Evolutionary conservation across 176 grass and related monocot genomes (phyloP).

Genomic region (Aegilops longissima): DNA sequence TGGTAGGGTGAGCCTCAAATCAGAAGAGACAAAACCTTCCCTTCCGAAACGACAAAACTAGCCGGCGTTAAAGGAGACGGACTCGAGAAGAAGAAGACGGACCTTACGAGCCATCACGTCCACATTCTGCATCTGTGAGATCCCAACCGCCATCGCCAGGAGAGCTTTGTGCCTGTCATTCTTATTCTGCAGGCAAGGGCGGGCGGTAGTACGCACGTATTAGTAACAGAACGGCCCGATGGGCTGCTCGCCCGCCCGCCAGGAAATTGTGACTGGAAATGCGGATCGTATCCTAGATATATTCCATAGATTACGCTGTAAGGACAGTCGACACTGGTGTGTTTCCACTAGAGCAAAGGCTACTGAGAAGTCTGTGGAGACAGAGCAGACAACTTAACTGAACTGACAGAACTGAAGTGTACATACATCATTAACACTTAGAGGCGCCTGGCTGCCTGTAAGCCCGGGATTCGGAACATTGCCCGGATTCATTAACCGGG

Average conservation of each 20-base stretch:
- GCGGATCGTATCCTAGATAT: too few species aligned
- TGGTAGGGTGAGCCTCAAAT: slow-evolving; percentile 2
- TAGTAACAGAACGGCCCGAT: neutral
- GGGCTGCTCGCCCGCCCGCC: too few species aligned
- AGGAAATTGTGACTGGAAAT: neutral
- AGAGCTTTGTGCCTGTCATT: slow-evolving; percentile 53
- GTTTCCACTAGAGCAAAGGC: too few species aligned
- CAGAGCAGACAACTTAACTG: too few species aligned
- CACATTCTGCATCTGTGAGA: slow-evolving; percentile 83
- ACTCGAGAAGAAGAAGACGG: neutral
- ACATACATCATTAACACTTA: too few species aligned
- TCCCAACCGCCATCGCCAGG: slow-evolving; percentile 92
- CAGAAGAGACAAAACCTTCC: neutral
- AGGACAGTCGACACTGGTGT: too few species aligned
- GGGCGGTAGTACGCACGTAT: neutral
- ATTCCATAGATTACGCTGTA: too few species aligned
- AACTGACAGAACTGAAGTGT: too few species aligned
- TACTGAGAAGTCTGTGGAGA: too few species aligned
- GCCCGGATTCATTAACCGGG: too few species aligned
- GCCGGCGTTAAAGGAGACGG: neutral
- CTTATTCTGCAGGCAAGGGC: slow-evolving; percentile 41
- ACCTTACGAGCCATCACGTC: slow-evolving; percentile 80
- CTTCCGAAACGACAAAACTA: neutral
- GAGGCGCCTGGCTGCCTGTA: too few species aligned
- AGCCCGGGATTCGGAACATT: too few species aligned